Percentiles rank a stretch among this genome's conserved stretches.
These are phyloP conservation scores for Suillus bovinus DNA, from an alignment of 768 basidiomycete genomes.

Conservation along the genomic window DNA sequence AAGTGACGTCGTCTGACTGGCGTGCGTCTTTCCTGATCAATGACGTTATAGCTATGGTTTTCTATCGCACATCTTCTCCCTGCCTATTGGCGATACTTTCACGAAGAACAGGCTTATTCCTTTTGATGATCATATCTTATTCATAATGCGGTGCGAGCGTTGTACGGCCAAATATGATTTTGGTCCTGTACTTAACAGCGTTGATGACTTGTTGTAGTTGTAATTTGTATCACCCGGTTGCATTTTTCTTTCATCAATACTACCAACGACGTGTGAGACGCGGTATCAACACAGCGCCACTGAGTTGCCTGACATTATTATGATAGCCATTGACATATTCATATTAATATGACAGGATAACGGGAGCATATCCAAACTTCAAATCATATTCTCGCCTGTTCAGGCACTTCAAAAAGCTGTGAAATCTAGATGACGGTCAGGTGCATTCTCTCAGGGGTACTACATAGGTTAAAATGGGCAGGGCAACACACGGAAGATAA, in stretches of 20 bases:
- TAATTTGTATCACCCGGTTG: neutral
- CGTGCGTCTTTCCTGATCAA: neutral
- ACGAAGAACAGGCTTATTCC: neutral
- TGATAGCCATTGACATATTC: neutral
- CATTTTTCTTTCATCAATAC: neutral
- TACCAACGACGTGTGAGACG: neutral
- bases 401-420: neutral
- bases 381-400: neutral
- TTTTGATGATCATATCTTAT: neutral
- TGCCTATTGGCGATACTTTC: constrained; percentile 12
- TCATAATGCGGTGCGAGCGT: neutral
- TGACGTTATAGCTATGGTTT: constrained; percentile 5
- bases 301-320: neutral
- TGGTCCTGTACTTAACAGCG: no score
- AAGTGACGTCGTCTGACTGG: constrained; percentile 7
- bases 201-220: no score
- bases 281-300: neutral
- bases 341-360: neutral
- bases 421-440: neutral
- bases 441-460: neutral
- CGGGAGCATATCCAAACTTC: neutral
- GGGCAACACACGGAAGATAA: neutral
- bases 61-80: constrained; percentile 13
- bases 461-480: neutral
- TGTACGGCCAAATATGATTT: neutral